Percentiles rank a stretch among this genome's conserved stretches.
These are phyloP conservation scores for Coffea canephora DNA, from an alignment of 257 asterid species.

Conservation along the genomic window DNA sequence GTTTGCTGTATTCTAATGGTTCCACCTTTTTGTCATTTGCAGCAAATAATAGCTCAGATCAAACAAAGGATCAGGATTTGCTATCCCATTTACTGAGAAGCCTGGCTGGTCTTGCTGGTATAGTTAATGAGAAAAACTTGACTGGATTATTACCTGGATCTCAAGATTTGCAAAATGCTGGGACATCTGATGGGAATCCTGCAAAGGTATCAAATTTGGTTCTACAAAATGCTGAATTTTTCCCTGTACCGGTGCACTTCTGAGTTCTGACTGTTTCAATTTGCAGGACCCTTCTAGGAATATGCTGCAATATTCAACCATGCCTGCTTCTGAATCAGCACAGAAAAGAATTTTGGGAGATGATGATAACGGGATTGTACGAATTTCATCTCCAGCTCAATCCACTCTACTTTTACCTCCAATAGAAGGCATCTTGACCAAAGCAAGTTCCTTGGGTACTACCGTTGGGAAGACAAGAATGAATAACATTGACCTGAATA, in stretches of 20 bases:
- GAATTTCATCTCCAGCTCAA: constrained; percentile 34
- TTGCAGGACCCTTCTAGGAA: constrained; percentile 32
- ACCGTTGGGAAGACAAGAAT: constrained; percentile 38
- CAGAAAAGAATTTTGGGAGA: constrained; percentile 24
- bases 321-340: constrained; percentile 24
- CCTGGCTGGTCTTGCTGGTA: constrained; percentile 38
- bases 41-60: constrained; percentile 45
- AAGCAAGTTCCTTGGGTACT: constrained; percentile 35
- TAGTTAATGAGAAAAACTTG: constrained; percentile 26
- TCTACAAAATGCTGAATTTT: neutral
- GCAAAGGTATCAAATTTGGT: constrained; percentile 35
- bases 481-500: constrained; percentile 70
- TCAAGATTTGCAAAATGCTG: constrained; percentile 27
- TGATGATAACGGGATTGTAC: constrained; percentile 36
- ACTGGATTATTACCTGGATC: constrained; percentile 29
- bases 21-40: constrained; percentile 23
- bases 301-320: constrained; percentile 20
- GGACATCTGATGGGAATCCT: constrained; percentile 26
- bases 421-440: constrained; percentile 33
- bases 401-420: constrained; percentile 33
- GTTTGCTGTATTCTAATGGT: constrained; percentile 9
- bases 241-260: constrained; percentile 14
- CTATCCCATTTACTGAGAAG: constrained; percentile 43
- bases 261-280: constrained; percentile 23
- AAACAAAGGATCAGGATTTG: constrained; percentile 43